phyloP scores from a whole-genome alignment of 2,329 filamentous ascomycete species.

The Fusarium neocosmosporiellum region DNA sequence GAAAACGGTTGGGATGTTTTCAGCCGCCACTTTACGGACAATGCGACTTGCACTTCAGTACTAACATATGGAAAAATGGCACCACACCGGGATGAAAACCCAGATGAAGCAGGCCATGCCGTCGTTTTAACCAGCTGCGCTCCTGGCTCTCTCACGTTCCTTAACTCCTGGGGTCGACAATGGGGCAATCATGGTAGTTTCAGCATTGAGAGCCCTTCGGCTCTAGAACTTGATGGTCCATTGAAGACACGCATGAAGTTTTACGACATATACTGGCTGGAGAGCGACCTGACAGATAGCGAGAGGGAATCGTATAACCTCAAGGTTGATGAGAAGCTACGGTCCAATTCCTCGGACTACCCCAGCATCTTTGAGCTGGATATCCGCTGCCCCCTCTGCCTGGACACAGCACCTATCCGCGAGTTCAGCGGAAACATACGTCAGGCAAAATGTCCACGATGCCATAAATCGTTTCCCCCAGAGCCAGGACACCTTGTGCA shows the following conservation, averaged over 20 bases:
- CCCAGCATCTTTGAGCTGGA: neutral
- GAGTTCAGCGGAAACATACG: neutral
- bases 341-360: neutral
- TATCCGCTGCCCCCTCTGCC: neutral
- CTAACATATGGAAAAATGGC: too few species aligned
- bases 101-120: neutral
- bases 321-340: neutral
- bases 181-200: neutral
- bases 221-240: neutral
- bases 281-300: neutral
- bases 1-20: neutral
- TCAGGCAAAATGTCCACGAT: neutral
- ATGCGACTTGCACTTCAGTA: neutral
- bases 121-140: neutral
- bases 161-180: neutral
- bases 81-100: too few species aligned
- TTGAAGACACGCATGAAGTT: neutral
- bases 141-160: neutral
- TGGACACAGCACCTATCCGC: neutral
- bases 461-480: neutral
- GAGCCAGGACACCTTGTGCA: neutral
- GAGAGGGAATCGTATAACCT: neutral
- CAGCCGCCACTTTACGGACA: neutral
- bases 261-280: neutral
- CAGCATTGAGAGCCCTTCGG: neutral